Base-by-base conservation (phyloP, 2,329 filamentous ascomycete species). In the Coniochaeta prunicola region DNA sequence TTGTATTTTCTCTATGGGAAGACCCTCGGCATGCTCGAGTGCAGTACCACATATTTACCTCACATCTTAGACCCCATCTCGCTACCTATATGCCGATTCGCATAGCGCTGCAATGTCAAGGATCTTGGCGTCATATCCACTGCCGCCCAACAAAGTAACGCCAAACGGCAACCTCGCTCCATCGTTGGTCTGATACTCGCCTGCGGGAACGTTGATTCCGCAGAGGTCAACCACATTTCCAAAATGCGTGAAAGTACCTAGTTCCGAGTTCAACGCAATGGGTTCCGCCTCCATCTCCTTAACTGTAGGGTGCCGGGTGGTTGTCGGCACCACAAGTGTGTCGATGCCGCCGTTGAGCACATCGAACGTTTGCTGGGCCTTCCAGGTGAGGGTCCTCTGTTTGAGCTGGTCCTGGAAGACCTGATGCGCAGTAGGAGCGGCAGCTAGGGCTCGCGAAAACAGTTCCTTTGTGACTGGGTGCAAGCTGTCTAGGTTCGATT, bases 171-270 rank as follows among this genome's bases (percentile, higher is more conserved):
- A 62, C 48, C 54, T 64, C 42, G 54, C 19, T 26, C 45, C 63
- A 15, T 62, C 64, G 53, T 58, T 65, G 30, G 64, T 63, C 2
- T 63, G 57, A 57, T 71, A 73, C 15, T 61, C 70, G 2, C 77
- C 76, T 1, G 79, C 79, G 2, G 77, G 77, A 33, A 83, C 74
- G 10, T 74, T 74, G n/a, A 79, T 64, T 3, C 73, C 79, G 63
- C 77, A 80, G 24, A 84, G 67, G 66, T 85, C 82, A 9, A 85
- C 68, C 24, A 85, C 77, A 61, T 85, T 85, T 3, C 71, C 82
- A 63, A 75, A 82, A 61, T 83, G 80, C 4, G 80, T 81, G 61
- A 81, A 83, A 40, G 71, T 72, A 8, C 78, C 77, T n/a, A 80
- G 63, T 33, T 73, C 70, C 19, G 76, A 76, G 60, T 83, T 83